A percentile compares a stretch with the other conserved stretches of the same genome.
Conservation (phyloP, 768 basidiomycete genomes). For the Macrolepiota albuminosa region DNA sequence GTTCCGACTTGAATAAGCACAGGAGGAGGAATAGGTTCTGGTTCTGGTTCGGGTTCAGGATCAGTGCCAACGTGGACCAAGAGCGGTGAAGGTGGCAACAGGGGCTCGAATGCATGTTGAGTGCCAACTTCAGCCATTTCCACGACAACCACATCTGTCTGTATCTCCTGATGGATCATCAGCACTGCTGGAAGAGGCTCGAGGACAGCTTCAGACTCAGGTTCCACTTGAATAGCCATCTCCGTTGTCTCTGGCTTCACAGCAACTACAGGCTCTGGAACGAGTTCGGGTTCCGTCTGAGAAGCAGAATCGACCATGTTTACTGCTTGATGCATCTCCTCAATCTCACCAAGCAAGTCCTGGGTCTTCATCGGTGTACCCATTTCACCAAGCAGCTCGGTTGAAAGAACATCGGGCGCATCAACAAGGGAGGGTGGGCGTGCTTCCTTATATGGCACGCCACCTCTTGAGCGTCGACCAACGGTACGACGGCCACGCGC, state of each 20-base stretch:
- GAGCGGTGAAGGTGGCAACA: constrained; percentile 24
- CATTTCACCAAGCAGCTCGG: constrained; percentile 49
- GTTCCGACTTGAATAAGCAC: constrained; percentile 27
- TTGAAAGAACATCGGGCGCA: constrained; percentile 66
- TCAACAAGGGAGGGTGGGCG: constrained; percentile 69
- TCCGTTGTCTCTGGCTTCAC: constrained; percentile 30
- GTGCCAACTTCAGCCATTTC: constrained; percentile 43
- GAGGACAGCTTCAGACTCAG: constrained; percentile 20
- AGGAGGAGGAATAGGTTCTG: constrained; percentile 13
- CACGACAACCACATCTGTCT: constrained; percentile 38
- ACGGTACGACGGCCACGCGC: constrained; percentile 40
- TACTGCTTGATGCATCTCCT: constrained; percentile 30
- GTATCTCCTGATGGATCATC: constrained; percentile 35
- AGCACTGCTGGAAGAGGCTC: constrained; percentile 16
- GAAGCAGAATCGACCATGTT: constrained; percentile 60
- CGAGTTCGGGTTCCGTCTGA: constrained; percentile 53
- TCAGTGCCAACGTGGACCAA: constrained; percentile 26
- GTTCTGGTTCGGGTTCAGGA: constrained; percentile 31
- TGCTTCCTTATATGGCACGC: constrained; percentile 64
- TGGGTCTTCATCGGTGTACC: constrained; percentile 39
- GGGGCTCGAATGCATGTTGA: constrained; percentile 37
- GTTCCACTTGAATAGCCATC: constrained; percentile 37
- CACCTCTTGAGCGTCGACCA: constrained; percentile 56
- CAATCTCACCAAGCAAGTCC: constrained; percentile 32
- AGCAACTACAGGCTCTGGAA: constrained; percentile 21